Conservation (phyloP, 1,139 yeast species). For the Blastobotrys apis region DNA sequence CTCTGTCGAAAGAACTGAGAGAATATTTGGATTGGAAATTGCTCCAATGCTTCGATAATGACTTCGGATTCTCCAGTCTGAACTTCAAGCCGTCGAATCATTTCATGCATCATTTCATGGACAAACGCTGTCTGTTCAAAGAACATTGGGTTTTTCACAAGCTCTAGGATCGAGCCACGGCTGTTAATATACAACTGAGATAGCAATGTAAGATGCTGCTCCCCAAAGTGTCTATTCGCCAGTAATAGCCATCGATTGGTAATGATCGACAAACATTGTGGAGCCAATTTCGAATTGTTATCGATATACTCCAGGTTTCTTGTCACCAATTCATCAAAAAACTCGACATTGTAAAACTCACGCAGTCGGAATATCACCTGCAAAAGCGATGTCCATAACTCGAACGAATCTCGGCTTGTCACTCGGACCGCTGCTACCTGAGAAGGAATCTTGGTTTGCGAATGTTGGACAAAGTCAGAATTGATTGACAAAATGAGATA, state of each 20-base stretch:
- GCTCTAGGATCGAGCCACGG: conserved; percentile 15
- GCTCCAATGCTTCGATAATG: conserved; percentile 6
- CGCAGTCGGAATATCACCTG: conserved; percentile 24
- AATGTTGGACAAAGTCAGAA: conserved; percentile 1
- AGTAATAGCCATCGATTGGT: conserved; percentile 29
- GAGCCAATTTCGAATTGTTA: conserved; percentile 14
- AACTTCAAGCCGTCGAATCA: conserved; percentile 11
- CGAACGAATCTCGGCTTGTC: conserved; percentile 13
- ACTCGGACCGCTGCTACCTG: conserved; percentile 16
- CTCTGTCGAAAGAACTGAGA: conserved; percentile 10
- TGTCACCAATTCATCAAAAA: conserved; percentile 19
- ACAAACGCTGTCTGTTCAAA: conserved; percentile 24
- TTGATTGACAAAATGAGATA: conserved; percentile 18
- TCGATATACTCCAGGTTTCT: conserved; percentile 19
- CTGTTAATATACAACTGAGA: conserved; percentile 19
- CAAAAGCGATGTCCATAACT: conserved; percentile 18
- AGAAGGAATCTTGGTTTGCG: conserved; percentile 5
- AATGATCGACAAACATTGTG: conserved; percentile 16
- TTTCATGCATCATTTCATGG: conserved; percentile 16
- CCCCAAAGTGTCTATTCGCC: conserved; percentile 20
- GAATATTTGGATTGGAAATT: conserved; percentile 21
- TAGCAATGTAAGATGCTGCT: conserved; percentile 18
- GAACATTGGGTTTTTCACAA: conserved; percentile 21
- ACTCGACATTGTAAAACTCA: conserved; percentile 21
- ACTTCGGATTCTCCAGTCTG: conserved; percentile 1